Evolutionary conservation across 2,329 filamentous ascomycete genomes (phyloP), one percentile per base, ranked within the genome.

Genomic region (Camillea tinctor): DNA sequence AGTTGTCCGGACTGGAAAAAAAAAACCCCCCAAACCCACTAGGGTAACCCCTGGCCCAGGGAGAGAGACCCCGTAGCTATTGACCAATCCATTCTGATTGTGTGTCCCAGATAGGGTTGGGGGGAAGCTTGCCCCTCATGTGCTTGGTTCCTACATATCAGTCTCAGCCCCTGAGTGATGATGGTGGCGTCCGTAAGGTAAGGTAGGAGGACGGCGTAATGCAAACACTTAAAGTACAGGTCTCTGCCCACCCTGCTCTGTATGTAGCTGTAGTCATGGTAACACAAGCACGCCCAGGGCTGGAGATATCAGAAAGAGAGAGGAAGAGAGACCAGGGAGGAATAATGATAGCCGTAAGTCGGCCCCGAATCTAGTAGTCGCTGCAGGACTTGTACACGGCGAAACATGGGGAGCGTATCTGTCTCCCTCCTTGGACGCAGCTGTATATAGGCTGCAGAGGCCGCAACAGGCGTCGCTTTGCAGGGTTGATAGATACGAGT

Each of bases 91-190:
- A 7, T 44, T 44, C 36, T n/a, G 26, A n/a, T 44, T 44, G 36
- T 44, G 36, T 63, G 57, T 26, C 53, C 60, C 50, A 57, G 62
- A 59, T 54, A 54, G 58, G 60, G 54, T 58, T n/a, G n/a, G n/a
- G n/a, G 61, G 62, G 64, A 65, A 60, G 61, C 61, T 65, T 64
- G 62, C 64, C 59, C 59, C 51, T 60, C 55, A 58, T 57, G 49
- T 19, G 51, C 51, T 57, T n/a, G 52, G 64, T 58, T 59, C 62
- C 59, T 64, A 61, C 58, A 58, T 60, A 61, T 64, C 51, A 40
- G 60, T 60, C 64, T 64, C 64, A 66, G 64, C 64, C 64, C 60
- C 64, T 61, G 51, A 40, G 24, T n/a, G 40, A 22, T 52, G 56
- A 48, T 40, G 59, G 57, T 49, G 60, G 58, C 48, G 58, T 59